Evolutionary conservation across 2,329 filamentous ascomycete genomes (phyloP).

Genomic region (Didymella exigua): DNA sequence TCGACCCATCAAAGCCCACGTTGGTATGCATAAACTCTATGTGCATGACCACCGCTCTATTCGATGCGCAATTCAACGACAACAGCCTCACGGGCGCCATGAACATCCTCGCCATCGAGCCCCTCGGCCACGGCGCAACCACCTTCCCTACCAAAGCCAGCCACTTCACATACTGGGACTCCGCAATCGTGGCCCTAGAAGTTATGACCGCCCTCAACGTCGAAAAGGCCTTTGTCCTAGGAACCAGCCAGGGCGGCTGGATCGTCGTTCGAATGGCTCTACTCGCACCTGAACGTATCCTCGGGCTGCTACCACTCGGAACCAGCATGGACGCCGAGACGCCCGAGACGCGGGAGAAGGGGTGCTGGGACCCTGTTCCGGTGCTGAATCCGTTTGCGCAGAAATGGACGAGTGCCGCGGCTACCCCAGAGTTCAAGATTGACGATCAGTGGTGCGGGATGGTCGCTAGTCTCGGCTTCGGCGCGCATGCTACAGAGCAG

Average conservation of each 20-base stretch:
- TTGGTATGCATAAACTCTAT: slow-evolving; percentile 21
- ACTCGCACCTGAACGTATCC: slow-evolving; percentile 42
- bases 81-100: slow-evolving; percentile 41
- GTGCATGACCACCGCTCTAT: slow-evolving; percentile 21
- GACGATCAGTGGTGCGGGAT: slow-evolving; percentile 53
- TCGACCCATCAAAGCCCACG: slow-evolving; percentile 14
- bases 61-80: slow-evolving; percentile 46
- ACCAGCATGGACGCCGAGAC: slow-evolving; percentile 59
- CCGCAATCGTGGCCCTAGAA: slow-evolving; percentile 11
- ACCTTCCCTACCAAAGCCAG: slow-evolving; percentile 12
- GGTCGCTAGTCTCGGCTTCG: slow-evolving; percentile 55
- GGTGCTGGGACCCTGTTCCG: slow-evolving; percentile 55
- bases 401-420: slow-evolving; percentile 47
- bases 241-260: slow-evolving; percentile 16
- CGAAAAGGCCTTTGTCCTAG: slow-evolving; percentile 7
- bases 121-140: slow-evolving; percentile 58
- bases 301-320: slow-evolving; percentile 59
- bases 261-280: slow-evolving; percentile 15
- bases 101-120: slow-evolving; percentile 59
- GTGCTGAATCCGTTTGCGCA: slow-evolving; percentile 46
- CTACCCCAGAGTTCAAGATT: slow-evolving; percentile 52
- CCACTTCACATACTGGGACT: slow-evolving; percentile 19
- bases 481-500: slow-evolving; percentile 46
- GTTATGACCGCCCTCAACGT: slow-evolving; percentile 9
- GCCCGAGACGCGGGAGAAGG: slow-evolving; percentile 49